Percentiles rank a stretch among this genome's conserved stretches.
phyloP scores from a whole-genome alignment of 1,284 basidiomycete species.

The Pseudozyma sp. region DNA sequence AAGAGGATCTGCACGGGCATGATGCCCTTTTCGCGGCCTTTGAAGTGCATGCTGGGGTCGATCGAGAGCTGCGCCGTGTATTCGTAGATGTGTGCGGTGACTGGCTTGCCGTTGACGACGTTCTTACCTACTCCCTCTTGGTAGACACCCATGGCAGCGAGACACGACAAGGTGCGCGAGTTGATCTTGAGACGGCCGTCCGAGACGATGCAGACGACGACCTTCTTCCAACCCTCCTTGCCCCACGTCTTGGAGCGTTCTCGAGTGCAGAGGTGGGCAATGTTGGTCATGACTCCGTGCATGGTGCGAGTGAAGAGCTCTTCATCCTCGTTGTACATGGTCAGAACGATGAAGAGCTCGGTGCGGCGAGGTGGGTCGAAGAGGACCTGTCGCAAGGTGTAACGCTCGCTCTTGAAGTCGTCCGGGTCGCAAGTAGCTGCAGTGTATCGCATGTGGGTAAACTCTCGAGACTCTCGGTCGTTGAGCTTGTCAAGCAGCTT shows the following conservation, averaged over 20 bases:
- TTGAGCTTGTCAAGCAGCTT: constrained; percentile 74
- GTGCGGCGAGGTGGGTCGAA: constrained; percentile 64
- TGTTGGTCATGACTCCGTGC: constrained; percentile 68
- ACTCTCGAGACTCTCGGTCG: constrained; percentile 83
- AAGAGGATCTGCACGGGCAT: constrained; percentile 92
- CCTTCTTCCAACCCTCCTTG: constrained; percentile 94
- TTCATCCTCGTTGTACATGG: constrained; percentile 66
- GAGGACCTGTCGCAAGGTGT: constrained; percentile 63
- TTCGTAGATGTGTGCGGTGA: constrained; percentile 93
- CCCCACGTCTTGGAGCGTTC: constrained; percentile 92
- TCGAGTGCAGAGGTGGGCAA: constrained; percentile 78
- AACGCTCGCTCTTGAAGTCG: constrained; percentile 78
- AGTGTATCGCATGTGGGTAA: constrained; percentile 76
- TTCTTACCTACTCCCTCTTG: constrained; percentile 94
- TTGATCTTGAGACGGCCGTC: constrained; percentile 93
- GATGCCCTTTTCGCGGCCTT: constrained; percentile 79
- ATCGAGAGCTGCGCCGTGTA: constrained; percentile 77
- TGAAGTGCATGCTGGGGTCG: constrained; percentile 82
- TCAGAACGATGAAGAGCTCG: constrained; percentile 66
- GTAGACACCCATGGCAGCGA: constrained; percentile 82
- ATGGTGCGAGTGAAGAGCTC: constrained; percentile 63
- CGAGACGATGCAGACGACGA: constrained; percentile 78
- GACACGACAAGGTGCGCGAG: constrained; percentile 91
- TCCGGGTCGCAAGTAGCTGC: constrained; percentile 75
- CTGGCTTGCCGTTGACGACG: constrained; percentile 84